Conservation (phyloP, 345 rosid species). For the Salix arbutifolia region DNA sequence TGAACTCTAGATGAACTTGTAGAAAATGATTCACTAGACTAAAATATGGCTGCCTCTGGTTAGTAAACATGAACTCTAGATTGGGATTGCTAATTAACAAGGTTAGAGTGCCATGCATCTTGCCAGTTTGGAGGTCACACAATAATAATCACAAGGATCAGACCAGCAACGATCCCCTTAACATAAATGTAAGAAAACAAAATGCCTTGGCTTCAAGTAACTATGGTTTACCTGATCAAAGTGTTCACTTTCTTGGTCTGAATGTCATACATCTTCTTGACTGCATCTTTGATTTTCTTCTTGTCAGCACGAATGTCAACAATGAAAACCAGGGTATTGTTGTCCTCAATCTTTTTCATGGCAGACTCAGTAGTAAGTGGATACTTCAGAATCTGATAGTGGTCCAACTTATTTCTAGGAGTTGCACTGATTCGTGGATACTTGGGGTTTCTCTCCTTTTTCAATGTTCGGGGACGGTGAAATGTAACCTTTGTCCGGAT, state of each 20-base stretch:
- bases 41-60: neutral
- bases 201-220: neutral
- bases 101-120: neutral
- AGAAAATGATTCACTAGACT: neutral
- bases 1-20: neutral
- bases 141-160: neutral
- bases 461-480: conserved; percentile 81
- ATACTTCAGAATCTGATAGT: conserved; percentile 79
- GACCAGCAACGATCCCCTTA: neutral
- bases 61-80: too few species aligned
- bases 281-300: conserved; percentile 86
- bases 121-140: neutral
- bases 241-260: conserved; percentile 94
- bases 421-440: conserved; percentile 73
- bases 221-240: conserved; percentile 58
- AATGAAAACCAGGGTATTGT: conserved; percentile 92
- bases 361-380: conserved; percentile 97
- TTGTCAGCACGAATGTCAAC: conserved; percentile 92
- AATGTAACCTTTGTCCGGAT: conserved; percentile 82
- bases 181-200: neutral
- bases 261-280: conserved; percentile 92
- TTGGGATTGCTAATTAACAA: neutral
- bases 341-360: conserved; percentile 92
- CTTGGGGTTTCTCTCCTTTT: conserved; percentile 69
- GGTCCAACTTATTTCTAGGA: conserved; percentile 83